Percentiles rank a stretch among this genome's conserved stretches.
Evolutionary conservation across 305 asterid genomes (phyloP).

Genomic region (Fraxinus sp.): DNA sequence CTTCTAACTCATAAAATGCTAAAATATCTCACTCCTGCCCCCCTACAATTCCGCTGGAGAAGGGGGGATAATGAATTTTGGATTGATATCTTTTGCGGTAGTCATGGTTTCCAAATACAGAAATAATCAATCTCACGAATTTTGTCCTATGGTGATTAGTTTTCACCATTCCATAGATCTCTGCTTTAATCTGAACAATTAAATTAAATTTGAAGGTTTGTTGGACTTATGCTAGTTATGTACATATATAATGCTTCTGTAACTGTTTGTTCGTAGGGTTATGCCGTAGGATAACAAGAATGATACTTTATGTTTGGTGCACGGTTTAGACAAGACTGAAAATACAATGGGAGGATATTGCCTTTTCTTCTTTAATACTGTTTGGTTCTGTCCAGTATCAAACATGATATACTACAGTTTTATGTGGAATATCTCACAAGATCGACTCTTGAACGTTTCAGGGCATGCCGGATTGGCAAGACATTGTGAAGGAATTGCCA

Average conservation of each 20-base stretch:
- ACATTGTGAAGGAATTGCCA: constrained; percentile 79
- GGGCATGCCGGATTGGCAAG: constrained; percentile 99
- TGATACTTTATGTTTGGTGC: neutral
- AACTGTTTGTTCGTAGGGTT: neutral
- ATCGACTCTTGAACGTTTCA: constrained; percentile 26
- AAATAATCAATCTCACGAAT: neutral
- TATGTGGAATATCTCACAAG: neutral
- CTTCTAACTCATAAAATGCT: neutral
- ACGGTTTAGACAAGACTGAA: neutral
- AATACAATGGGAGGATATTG: neutral
- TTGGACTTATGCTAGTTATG: neutral
- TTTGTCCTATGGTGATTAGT: neutral
- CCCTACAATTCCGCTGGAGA: neutral
- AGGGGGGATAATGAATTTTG: neutral
- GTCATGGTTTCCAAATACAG: neutral
- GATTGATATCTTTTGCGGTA: neutral
- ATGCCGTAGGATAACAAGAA: neutral
- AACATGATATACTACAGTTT: neutral
- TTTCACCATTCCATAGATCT: neutral
- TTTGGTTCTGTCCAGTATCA: neutral
- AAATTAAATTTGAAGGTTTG: neutral
- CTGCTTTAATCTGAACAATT: neutral
- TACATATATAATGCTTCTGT: neutral
- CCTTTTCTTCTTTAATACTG: neutral
- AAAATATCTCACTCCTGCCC: neutral